Conservation (phyloP, 768 basidiomycete genomes). For the Phaeotremella fagi region DNA sequence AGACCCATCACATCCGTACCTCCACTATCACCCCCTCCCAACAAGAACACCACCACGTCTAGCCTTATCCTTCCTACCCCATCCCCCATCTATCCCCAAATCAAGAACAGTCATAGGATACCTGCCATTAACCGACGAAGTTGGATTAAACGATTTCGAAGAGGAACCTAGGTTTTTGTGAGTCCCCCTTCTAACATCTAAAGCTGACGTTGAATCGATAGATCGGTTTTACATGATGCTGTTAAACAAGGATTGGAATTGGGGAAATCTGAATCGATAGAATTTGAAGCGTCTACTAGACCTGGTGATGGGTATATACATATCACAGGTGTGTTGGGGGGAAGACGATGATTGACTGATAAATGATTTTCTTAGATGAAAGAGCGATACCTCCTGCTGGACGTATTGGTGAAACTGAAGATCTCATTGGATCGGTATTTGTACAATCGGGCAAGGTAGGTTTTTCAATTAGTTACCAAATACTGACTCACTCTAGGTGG, state of each 20-base stretch:
- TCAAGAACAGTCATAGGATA: constrained; percentile 40
- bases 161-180: constrained; percentile 41
- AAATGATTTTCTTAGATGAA: constrained; percentile 28
- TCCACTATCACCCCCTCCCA: constrained; percentile 39
- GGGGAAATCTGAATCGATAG: constrained; percentile 23
- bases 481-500: constrained; percentile 18
- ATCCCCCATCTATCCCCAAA: constrained; percentile 14
- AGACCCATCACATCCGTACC: constrained; percentile 43
- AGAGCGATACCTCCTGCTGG: constrained; percentile 44
- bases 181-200: constrained; percentile 3
- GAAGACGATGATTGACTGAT: background rate
- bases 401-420: constrained; percentile 46
- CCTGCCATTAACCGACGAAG: constrained; percentile 26
- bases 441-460: constrained; percentile 43
- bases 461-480: background rate
- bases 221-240: constrained; percentile 26
- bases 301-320: constrained; percentile 47
- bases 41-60: constrained; percentile 15
- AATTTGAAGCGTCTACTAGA: constrained; percentile 39
- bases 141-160: constrained; percentile 36
- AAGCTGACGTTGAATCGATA: constrained; percentile 2
- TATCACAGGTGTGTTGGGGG: constrained; percentile 32
- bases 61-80: constrained; percentile 40
- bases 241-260: constrained; percentile 30
- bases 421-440: constrained; percentile 46